Percentiles rank a stretch among this genome's conserved stretches.
phyloP scores from a whole-genome alignment of 345 rosid species.

The Lepidium aucheri region DNA sequence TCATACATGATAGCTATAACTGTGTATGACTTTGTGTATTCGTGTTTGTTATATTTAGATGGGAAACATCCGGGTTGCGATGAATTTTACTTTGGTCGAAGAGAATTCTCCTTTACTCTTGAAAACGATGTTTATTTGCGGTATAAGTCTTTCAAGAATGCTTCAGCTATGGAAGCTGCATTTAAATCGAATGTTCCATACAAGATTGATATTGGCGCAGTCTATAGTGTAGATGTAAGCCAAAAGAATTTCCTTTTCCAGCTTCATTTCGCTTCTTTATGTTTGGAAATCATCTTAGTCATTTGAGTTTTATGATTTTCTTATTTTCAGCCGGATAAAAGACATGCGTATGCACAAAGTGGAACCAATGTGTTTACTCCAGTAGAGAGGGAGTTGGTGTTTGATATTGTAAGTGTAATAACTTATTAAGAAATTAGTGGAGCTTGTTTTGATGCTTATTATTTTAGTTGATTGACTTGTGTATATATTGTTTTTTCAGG shows the following conservation, averaged over 20 bases:
- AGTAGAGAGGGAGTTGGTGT: constrained; percentile 79
- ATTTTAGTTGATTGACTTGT: background rate
- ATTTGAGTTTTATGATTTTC: background rate
- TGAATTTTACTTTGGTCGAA: constrained; percentile 53
- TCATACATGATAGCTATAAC: background rate
- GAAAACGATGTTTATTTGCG: constrained; percentile 68
- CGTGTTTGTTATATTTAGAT: constrained; percentile 34
- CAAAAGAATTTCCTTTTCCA: background rate
- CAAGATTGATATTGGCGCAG: constrained; percentile 90
- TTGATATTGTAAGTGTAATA: constrained; percentile 64
- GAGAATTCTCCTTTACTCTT: constrained; percentile 86
- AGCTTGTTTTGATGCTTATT: background rate
- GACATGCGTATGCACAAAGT: constrained; percentile 63
- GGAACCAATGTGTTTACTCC: constrained; percentile 78
- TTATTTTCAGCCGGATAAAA: constrained; percentile 61
- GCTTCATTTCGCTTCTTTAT: background rate
- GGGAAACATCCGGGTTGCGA: constrained; percentile 96
- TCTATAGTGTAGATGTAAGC: constrained; percentile 76
- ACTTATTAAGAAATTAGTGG: background rate
- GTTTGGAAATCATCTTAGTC: background rate
- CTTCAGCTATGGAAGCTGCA: constrained; percentile 48
- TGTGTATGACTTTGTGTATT: background rate
- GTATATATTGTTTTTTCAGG: constrained; percentile 34
- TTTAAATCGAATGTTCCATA: constrained; percentile 59
- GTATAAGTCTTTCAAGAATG: constrained; percentile 62